A percentile compares a stretch with the other conserved stretches of the same genome.
phyloP scores from a whole-genome alignment of 352 stramenopile species.

The Elongisporangium undulatum region DNA sequence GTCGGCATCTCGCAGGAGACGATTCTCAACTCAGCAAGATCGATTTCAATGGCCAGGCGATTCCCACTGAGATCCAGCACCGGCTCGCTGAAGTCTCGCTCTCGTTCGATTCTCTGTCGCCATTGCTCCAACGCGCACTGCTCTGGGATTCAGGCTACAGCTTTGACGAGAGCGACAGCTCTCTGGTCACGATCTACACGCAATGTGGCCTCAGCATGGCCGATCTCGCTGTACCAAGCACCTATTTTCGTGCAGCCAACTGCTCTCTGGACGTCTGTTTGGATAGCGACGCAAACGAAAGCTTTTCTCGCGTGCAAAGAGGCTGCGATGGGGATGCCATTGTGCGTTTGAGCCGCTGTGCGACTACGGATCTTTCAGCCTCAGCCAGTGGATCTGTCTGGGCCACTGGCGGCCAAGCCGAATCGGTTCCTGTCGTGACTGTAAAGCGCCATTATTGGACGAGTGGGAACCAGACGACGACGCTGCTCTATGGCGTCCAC shows the following conservation, averaged over 20 bases:
- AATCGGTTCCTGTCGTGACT: slow-evolving; percentile 9
- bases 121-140: slow-evolving; percentile 23
- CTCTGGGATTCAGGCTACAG: slow-evolving; percentile 34
- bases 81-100: slow-evolving; percentile 12
- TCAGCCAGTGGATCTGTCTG: slow-evolving; percentile 10
- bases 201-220: slow-evolving; percentile 25
- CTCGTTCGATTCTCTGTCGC: slow-evolving; percentile 15
- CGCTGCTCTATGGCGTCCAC: slow-evolving; percentile 18
- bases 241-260: slow-evolving; percentile 12
- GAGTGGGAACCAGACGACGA: slow-evolving; percentile 8
- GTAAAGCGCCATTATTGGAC: slow-evolving; percentile 19
- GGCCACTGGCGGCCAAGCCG: slow-evolving; percentile 12
- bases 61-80: slow-evolving; percentile 16
- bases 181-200: slow-evolving; percentile 17
- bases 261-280: slow-evolving; percentile 9
- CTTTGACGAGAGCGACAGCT: slow-evolving; percentile 6
- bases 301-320: slow-evolving; percentile 3
- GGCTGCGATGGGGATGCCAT: neutral
- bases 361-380: neutral
- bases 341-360: neutral
- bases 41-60: slow-evolving; percentile 1
- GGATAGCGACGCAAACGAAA: neutral
- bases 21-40: neutral
- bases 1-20: slow-evolving; percentile 12
- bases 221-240: slow-evolving; percentile 21